Evolutionary conservation across 169 alveolate species (phyloP).

Genomic region (Cardiosporidium cionae): DNA sequence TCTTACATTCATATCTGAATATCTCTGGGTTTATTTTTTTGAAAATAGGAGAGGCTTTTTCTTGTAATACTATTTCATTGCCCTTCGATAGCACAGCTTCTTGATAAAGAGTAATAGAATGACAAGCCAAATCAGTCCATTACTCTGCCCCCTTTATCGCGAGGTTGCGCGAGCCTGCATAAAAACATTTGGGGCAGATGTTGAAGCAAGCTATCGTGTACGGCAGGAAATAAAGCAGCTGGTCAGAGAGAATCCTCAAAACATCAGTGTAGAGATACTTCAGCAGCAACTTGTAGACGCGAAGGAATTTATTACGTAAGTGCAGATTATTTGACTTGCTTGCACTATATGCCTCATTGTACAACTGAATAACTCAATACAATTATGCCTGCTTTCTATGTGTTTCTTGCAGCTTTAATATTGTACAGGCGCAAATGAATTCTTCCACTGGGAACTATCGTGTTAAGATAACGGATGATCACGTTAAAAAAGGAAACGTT

Average conservation of each 20-base stretch:
- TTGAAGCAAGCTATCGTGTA: slow-evolving; percentile 6
- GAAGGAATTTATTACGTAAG: slow-evolving; percentile 18
- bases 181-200: slow-evolving; percentile 23
- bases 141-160: slow-evolving; percentile 9
- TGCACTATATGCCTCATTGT: neutral
- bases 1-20: too few species aligned
- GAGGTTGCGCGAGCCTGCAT: slow-evolving; percentile 24
- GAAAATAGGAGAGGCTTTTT: too few species aligned
- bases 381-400: too few species aligned
- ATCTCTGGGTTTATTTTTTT: too few species aligned
- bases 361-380: neutral
- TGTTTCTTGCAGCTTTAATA: neutral
- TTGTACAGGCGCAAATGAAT: slow-evolving; percentile 31
- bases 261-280: neutral
- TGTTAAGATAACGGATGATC: slow-evolving; percentile 20
- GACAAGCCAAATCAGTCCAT: neutral
- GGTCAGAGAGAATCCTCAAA: slow-evolving; percentile 1
- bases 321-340: neutral
- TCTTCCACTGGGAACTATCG: slow-evolving; percentile 15
- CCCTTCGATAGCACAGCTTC: too few species aligned
- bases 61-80: too few species aligned
- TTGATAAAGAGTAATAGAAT: too few species aligned
- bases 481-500: slow-evolving; percentile 19
- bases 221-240: neutral
- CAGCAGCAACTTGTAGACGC: slow-evolving; percentile 8